Percentiles rank a stretch among this genome's conserved stretches.
Conservation (phyloP, 345 rosid genomes). For the Brassica cretica region DNA sequence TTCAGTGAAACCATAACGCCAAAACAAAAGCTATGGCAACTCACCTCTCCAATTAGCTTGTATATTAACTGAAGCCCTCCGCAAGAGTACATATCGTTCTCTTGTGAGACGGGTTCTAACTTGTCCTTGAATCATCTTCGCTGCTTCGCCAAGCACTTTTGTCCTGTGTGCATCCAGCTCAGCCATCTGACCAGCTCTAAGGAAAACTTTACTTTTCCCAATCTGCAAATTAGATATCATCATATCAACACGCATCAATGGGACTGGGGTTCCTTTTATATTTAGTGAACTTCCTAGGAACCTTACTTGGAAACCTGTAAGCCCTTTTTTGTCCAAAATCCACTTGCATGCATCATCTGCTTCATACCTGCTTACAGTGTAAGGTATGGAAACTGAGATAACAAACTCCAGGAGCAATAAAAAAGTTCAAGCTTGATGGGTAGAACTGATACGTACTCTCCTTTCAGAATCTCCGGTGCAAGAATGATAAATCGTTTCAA, state of each 20-base stretch:
- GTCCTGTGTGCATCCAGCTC: conserved; percentile 71
- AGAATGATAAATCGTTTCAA: conserved; percentile 59
- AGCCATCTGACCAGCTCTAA: conserved; percentile 81
- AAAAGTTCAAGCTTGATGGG: not conserved
- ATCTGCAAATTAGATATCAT: conserved; percentile 51
- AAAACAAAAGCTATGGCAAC: conserved; percentile 4
- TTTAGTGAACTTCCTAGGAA: conserved; percentile 13
- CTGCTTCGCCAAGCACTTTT: conserved; percentile 55
- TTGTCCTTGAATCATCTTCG: conserved; percentile 62
- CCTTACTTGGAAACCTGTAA: conserved; percentile 71
- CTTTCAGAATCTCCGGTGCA: conserved; percentile 61
- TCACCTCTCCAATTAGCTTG: conserved; percentile 88
- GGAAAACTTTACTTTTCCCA: conserved; percentile 71
- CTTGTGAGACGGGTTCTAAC: conserved; percentile 47
- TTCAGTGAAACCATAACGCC: conserved; percentile 2
- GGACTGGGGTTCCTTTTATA: conserved; percentile 6
- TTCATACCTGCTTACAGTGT: conserved; percentile 53
- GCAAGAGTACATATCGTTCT: conserved; percentile 47
- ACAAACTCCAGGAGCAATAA: conserved; percentile 26
- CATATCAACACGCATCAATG: conserved; percentile 7
- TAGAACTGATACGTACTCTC: conserved; percentile 51
- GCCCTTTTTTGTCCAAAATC: conserved; percentile 66
- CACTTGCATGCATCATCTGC: conserved; percentile 73
- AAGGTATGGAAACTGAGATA: conserved; percentile 19
- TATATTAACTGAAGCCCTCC: conserved; percentile 57